Conservation (phyloP, 2,329 filamentous ascomycete species). For the Penicillium sp. region DNA sequence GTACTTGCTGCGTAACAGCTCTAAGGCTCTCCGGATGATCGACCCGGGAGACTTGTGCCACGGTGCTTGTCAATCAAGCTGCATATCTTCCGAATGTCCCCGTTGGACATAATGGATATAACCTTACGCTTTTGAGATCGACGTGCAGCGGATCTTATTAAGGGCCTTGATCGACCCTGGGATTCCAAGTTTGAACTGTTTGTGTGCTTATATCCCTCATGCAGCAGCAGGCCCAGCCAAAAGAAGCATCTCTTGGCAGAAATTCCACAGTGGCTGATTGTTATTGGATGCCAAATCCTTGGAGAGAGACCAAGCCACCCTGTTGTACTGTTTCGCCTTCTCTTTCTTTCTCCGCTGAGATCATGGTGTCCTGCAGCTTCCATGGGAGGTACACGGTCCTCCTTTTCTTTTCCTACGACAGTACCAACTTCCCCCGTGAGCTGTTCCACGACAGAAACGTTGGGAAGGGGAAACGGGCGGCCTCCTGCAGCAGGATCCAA, state of each 20-base stretch:
- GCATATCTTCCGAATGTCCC: slow-evolving; percentile 32
- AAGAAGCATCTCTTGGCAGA: slow-evolving; percentile 9
- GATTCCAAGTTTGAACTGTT: slow-evolving; percentile 17
- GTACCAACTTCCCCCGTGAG: slow-evolving; percentile 8
- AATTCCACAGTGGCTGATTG: neutral
- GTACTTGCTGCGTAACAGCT: neutral
- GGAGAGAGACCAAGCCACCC: neutral
- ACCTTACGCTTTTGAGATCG: slow-evolving; percentile 11
- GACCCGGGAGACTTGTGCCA: slow-evolving; percentile 31
- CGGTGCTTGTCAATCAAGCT: slow-evolving; percentile 27
- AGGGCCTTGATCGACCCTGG: slow-evolving; percentile 9
- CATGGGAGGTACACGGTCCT: neutral
- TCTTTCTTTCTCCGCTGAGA: neutral
- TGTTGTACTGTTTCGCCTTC: slow-evolving; percentile 1
- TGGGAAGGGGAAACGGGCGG: slow-evolving; percentile 31
- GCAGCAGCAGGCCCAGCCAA: slow-evolving; percentile 18
- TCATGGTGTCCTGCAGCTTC: neutral
- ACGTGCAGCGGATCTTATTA: slow-evolving; percentile 14
- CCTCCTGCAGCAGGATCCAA: slow-evolving; percentile 32
- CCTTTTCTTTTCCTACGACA: neutral
- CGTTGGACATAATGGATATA: slow-evolving; percentile 23
- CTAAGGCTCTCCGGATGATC: slow-evolving; percentile 21
- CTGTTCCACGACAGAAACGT: slow-evolving; percentile 37
- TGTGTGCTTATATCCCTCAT: slow-evolving; percentile 23
- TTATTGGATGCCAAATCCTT: neutral